Evolutionary conservation across 495 filamentous ascomycete species (phyloP).

Genomic region (Talaromyces thailandensis): DNA sequence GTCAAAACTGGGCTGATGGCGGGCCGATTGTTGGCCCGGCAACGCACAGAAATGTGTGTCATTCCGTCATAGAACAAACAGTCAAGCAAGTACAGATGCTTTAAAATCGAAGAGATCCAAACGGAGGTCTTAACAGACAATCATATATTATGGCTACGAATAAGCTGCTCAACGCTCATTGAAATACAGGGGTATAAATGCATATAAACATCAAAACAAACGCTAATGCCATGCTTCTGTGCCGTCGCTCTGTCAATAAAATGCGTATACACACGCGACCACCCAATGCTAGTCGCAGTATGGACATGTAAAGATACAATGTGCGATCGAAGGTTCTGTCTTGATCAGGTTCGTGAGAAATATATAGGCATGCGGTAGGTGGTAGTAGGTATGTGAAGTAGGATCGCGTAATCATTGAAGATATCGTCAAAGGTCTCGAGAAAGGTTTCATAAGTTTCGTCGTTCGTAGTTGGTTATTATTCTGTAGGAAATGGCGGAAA

Average conservation of each 20-base stretch:
- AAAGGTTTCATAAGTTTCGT: neutral
- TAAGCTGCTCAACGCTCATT: neutral
- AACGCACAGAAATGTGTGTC: neutral
- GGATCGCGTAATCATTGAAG: neutral
- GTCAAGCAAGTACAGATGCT: too few species aligned
- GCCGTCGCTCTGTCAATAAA: neutral
- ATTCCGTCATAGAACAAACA: neutral
- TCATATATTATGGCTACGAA: neutral
- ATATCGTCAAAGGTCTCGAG: neutral
- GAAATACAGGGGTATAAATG: conserved; percentile 1
- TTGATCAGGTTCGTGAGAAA: neutral
- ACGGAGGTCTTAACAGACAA: neutral
- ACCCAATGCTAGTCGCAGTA: neutral
- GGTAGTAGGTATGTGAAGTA: neutral
- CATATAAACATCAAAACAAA: neutral
- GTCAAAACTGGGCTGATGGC: neutral
- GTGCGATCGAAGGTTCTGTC: neutral
- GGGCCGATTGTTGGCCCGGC: conserved; percentile 4
- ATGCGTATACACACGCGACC: neutral
- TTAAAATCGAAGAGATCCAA: too few species aligned
- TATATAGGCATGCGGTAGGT: neutral
- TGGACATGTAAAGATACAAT: neutral
- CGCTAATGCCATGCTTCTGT: neutral
- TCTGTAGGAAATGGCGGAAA: conserved; percentile 5
- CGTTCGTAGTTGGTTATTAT: neutral